Evolutionary conservation across 257 asterid species (phyloP), one percentile per base, ranked within the genome.

Genomic region (Solanum chiquidenum): DNA sequence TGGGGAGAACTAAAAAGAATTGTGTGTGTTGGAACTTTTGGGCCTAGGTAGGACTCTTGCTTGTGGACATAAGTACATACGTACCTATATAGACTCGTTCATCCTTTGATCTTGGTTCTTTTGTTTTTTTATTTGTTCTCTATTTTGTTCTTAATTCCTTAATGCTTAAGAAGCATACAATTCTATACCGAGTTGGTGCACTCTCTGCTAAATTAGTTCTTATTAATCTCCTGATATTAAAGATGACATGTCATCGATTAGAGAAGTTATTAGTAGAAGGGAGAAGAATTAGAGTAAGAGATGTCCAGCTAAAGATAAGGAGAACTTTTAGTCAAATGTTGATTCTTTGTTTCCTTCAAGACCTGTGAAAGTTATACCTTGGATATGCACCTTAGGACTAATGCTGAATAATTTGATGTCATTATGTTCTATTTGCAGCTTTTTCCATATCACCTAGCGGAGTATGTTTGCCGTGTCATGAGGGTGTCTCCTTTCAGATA

Each of bases 401-500:
- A 20, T 31, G 21, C 86, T 49, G 44, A 82, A 10, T 49, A 49
- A 49, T 55, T 49, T 49, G 58, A 82, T 82, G 69, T 52, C 86
- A 20, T 31, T 31, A 33, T 49, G 20, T 82, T 49, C 86, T 89
- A 85, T 92, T 89, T 95, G 95, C 98, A 97, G 99, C 88, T 97
- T 87, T 97, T 92, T 69, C 99, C 99, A 1, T 97, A 97, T 92
- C 99, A 97, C 92, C 99, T 97, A 88, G 94, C 99, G 25, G 99
- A 97, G 92, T 93, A 97, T 89, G 95, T 97, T 89, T 95, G 99
- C 93, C 99, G 99, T 82, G 99, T 97, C 86, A 94, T 95, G 99
- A 91, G 99, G 94, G 90, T 96, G 89, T 94, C 99, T 55, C 99
- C 99, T 87, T 97, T 97, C 95, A 95, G 95, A 92, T 97, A 97